phyloP scores from a whole-genome alignment of 805 yeast species.

The Schizosaccharomyces octosporus region DNA sequence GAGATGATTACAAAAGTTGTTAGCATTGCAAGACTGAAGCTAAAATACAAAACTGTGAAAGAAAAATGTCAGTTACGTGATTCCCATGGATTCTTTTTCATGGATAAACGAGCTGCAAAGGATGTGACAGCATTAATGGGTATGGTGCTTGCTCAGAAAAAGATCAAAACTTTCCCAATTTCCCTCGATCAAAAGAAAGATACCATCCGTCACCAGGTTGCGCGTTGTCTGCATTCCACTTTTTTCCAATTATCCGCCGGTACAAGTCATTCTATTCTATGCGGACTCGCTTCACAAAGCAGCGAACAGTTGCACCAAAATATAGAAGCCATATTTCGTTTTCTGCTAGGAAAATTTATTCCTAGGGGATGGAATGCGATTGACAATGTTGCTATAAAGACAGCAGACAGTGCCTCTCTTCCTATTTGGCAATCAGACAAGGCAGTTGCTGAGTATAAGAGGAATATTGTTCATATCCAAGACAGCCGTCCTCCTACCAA shows the following conservation, averaged over 20 bases:
- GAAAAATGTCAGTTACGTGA: slow-evolving; percentile 49
- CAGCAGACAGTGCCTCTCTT: slow-evolving; percentile 51
- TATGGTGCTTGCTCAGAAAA: slow-evolving; percentile 39
- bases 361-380: slow-evolving; percentile 13
- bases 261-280: slow-evolving; percentile 35
- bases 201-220: slow-evolving; percentile 20
- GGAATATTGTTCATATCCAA: not conserved
- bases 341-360: slow-evolving; percentile 10
- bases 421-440: slow-evolving; percentile 51
- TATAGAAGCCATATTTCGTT: slow-evolving; percentile 26
- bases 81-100: slow-evolving; percentile 51
- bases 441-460: not conserved
- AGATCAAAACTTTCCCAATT: slow-evolving; percentile 46
- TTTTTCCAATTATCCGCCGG: slow-evolving; percentile 50
- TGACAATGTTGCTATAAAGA: slow-evolving; percentile 32
- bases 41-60: slow-evolving; percentile 70
- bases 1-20: slow-evolving; percentile 24
- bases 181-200: slow-evolving; percentile 29
- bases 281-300: slow-evolving; percentile 30
- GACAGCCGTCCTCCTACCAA: not conserved
- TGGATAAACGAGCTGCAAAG: slow-evolving; percentile 61
- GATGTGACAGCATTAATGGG: slow-evolving; percentile 67
- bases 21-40: slow-evolving; percentile 51
- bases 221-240: slow-evolving; percentile 31
- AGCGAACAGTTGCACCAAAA: slow-evolving; percentile 33